Conservation (phyloP, 2,329 filamentous ascomycete species). For the Onygena corvina region DNA sequence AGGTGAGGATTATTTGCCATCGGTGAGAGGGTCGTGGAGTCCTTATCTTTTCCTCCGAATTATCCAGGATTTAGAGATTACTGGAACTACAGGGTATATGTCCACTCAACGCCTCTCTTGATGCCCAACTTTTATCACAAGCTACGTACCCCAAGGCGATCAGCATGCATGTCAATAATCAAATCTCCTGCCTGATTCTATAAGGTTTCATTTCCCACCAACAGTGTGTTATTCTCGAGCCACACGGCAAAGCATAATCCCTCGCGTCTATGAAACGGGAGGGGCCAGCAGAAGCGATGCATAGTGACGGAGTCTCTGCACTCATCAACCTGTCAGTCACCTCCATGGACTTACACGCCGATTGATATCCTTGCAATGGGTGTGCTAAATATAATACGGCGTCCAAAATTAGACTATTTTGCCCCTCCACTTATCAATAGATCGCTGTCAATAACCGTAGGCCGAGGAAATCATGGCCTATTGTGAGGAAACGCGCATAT, state of each 20-base stretch:
- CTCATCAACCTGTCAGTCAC: background rate
- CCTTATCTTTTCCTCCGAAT: too few species aligned
- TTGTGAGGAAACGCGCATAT: background rate
- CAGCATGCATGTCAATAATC: constrained; percentile 3
- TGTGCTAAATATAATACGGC: background rate
- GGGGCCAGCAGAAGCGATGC: background rate
- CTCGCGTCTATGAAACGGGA: background rate
- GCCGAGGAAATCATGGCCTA: background rate
- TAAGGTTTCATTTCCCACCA: background rate
- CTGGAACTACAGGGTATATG: too few species aligned
- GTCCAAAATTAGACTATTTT: background rate
- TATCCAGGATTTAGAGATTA: too few species aligned
- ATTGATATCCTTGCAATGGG: too few species aligned
- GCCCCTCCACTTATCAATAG: background rate
- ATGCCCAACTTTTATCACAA: background rate
- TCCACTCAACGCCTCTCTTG: background rate
- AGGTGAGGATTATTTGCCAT: too few species aligned
- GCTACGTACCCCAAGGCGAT: background rate
- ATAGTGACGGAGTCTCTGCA: background rate
- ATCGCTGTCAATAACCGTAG: background rate
- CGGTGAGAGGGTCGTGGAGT: too few species aligned
- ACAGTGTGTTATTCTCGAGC: background rate
- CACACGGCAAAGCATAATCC: background rate
- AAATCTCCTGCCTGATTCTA: constrained; percentile 5
- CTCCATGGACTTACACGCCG: too few species aligned